Evolutionary conservation across 75 land plant species (phyloP).

Genomic region (Sequoiadendron giganteum): DNA sequence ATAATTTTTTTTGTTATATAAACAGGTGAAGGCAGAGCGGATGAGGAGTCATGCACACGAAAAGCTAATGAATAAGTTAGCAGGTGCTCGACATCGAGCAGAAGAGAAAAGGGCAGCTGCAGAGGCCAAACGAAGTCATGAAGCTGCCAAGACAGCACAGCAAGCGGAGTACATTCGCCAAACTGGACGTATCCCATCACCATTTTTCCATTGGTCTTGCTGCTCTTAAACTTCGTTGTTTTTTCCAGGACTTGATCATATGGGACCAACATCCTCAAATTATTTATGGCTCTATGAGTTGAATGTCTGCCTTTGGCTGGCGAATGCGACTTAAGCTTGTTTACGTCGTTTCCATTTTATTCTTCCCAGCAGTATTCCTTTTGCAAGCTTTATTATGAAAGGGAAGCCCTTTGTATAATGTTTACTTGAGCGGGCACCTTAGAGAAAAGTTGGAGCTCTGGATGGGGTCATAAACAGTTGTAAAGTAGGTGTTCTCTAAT

Average conservation of each 20-base stretch:
- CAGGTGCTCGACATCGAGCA: slow-evolving; percentile 71
- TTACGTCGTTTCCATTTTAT: background rate
- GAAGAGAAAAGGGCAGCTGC: slow-evolving; percentile 80
- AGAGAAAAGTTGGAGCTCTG: slow-evolving; percentile 9
- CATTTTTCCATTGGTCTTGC: slow-evolving; percentile 41
- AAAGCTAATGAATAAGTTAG: slow-evolving; percentile 85
- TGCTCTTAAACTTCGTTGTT: slow-evolving; percentile 23
- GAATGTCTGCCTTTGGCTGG: background rate
- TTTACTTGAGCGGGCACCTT: slow-evolving; percentile 2
- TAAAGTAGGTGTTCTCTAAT: slow-evolving; percentile 5
- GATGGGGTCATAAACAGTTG: slow-evolving; percentile 12
- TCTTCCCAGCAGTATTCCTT: background rate
- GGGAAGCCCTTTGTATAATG: slow-evolving; percentile 15
- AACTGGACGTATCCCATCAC: slow-evolving; percentile 68
- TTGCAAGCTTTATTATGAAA: slow-evolving; percentile 2
- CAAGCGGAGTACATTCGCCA: slow-evolving; percentile 68
- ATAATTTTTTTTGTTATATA: background rate
- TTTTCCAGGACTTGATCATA: background rate
- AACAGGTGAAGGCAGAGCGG: slow-evolving; percentile 81
- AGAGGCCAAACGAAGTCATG: slow-evolving; percentile 60
- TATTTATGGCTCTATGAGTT: background rate
- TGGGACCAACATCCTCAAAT: background rate
- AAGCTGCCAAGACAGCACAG: slow-evolving; percentile 70
- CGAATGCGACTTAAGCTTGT: background rate
- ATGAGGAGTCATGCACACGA: slow-evolving; percentile 81